These are phyloP conservation scores for Prunella vulgaris DNA, from an alignment of 257 asterid species.

Conservation along the genomic window DNA sequence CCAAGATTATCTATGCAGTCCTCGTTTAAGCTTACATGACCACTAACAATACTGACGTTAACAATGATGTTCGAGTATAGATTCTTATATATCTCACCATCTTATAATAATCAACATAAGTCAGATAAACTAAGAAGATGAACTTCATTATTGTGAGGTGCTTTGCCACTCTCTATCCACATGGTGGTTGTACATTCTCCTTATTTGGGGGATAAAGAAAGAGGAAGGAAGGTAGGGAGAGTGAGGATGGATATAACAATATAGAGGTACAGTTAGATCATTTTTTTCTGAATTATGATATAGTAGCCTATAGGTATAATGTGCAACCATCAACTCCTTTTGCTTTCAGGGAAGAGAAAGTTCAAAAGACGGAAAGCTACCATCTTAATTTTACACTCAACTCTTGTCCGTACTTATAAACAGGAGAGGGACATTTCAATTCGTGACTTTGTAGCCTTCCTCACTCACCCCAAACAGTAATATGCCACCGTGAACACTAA, in stretches of 20 bases:
- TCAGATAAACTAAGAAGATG: neutral
- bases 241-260: neutral
- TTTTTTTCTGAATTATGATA: neutral
- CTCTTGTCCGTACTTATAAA: conserved; percentile 19
- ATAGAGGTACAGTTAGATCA: neutral
- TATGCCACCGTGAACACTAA: neutral
- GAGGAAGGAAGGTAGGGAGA: neutral
- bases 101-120: neutral
- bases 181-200: conserved; percentile 18
- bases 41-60: neutral
- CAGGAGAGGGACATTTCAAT: neutral
- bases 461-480: conserved; percentile 10
- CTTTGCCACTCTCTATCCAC: conserved; percentile 1
- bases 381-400: conserved; percentile 2
- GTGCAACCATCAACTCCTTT: conserved; percentile 5
- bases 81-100: neutral
- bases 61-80: neutral
- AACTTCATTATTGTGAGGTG: neutral
- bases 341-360: neutral
- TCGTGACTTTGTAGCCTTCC: neutral
- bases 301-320: neutral
- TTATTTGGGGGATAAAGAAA: neutral
- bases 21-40: neutral
- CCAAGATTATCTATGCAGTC: neutral
- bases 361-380: neutral